Base-by-base conservation (phyloP, 164 flowering plant species). In the Annona cherimola region DNA sequence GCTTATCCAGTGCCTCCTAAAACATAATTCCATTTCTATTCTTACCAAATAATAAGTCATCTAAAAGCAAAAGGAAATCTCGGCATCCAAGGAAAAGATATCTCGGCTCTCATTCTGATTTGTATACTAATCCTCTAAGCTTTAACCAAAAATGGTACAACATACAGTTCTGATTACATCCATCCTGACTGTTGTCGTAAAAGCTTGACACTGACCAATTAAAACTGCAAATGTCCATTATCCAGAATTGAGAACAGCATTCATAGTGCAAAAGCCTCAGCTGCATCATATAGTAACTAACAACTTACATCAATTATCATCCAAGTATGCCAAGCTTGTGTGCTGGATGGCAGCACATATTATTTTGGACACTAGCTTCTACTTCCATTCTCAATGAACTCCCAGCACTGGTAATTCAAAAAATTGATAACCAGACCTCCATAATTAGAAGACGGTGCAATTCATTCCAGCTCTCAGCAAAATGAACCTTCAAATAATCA, bases 391-490 rank as follows among this genome's bases (percentile, higher is more conserved):
- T 50, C 14, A 50, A 50, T 12, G 57, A 50, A 50, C 14, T 50
- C 57, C 9, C 57, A 50, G 57, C 3, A 11, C 9, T 50, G 57
- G 14, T 11, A 0, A 16, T n/a, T 6, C n/a, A 18, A 44, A 19
- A 63, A 63, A 45, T 40, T 43, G 78, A 69, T 42, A 70, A 42
- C 57, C 68, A 66, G 82, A 95, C 97, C 86, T 95, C 99, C 99
- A 95, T 95, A 73, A 95, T 95, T 72, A 95, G 96, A 78, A 95
- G 82, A 83, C 93, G 99, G 70, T 95, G 98, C 99, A 95, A 93
- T 84, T 95, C 99, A 79, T 93, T 93, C 97, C 98, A 93, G 86
- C 97, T 95, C 84, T 95, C 99, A 70, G 98, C 99, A 87, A 95
- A 95, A 80, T 95, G 98, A 69, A 95, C 98, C 85, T 93, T 88